Evolutionary conservation across 345 rosid species (phyloP).

Genomic region (Psidium friedrichsthalianum): DNA sequence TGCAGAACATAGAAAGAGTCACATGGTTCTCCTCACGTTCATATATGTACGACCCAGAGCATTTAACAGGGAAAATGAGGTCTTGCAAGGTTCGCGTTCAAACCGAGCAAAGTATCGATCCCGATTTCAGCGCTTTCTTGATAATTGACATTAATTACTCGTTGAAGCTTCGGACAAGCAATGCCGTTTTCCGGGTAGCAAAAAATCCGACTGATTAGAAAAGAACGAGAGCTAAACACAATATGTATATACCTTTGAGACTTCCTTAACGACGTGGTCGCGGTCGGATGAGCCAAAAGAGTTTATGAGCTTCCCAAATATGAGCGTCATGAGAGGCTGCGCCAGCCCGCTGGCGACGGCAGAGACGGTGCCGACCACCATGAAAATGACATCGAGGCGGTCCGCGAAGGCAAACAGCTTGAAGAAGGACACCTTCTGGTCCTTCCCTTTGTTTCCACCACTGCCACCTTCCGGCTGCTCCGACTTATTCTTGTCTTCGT

Average conservation of each 20-base stretch:
- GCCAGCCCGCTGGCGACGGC: conserved; percentile 39
- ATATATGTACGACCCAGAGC: neutral
- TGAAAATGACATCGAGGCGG: conserved; percentile 24
- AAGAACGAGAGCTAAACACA: neutral
- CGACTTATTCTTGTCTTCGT: neutral
- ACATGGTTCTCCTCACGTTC: neutral
- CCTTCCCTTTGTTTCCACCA: neutral
- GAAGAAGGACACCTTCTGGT: conserved; percentile 26
- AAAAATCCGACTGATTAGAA: too few relatives aligned
- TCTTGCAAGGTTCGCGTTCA: neutral
- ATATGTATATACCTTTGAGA: conserved; percentile 32
- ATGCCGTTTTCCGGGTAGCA: too few relatives aligned
- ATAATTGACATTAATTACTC: neutral
- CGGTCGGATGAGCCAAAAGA: conserved; percentile 31
- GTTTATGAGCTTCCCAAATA: conserved; percentile 52
- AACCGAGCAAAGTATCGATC: neutral
- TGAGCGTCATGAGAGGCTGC: conserved; percentile 41
- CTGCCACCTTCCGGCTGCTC: neutral
- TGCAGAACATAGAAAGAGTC: neutral
- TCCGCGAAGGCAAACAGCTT: conserved; percentile 60
- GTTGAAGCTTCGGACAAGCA: neutral
- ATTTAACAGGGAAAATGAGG: neutral
- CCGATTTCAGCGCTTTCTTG: neutral
- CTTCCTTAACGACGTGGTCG: conserved; percentile 24
- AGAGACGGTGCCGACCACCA: conserved; percentile 28